Conservation (phyloP, 2,329 filamentous ascomycete species). For the Colletotrichum gigasporum region DNA sequence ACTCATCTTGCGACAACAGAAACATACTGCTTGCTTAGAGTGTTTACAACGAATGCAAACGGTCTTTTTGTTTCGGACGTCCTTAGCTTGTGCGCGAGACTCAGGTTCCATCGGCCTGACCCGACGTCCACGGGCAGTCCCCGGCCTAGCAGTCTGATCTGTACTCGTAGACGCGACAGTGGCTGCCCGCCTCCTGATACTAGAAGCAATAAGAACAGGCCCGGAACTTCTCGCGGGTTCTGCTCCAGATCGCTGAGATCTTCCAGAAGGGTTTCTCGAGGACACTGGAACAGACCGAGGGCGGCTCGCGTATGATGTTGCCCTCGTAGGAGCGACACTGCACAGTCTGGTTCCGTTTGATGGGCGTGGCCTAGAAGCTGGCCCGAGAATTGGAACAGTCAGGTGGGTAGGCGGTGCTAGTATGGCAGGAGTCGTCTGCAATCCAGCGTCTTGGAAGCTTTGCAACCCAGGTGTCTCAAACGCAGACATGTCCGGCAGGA, state of each 20-base stretch:
- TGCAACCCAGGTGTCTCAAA: not conserved
- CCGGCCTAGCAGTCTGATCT: not conserved
- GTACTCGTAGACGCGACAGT: not conserved
- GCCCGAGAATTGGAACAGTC: not conserved
- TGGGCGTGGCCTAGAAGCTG: not conserved
- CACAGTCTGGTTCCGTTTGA: too few species aligned
- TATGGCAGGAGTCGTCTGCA: not conserved
- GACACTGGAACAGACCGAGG: not conserved
- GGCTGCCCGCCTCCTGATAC: not conserved
- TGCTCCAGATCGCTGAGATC: too few species aligned
- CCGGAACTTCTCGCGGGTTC: not conserved
- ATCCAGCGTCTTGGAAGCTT: not conserved
- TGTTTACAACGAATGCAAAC: conserved; percentile 33
- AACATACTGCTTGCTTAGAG: conserved; percentile 18
- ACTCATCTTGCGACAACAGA: too few species aligned
- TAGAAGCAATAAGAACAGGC: conserved; percentile 6
- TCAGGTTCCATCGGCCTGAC: conserved; percentile 21
- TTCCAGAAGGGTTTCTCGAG: too few species aligned
- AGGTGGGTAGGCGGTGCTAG: too few species aligned
- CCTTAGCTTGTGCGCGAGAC: conserved; percentile 22
- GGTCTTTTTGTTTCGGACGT: conserved; percentile 29
- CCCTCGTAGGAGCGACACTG: too few species aligned
- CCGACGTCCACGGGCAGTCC: conserved; percentile 21
- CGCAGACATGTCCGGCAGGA: not conserved
- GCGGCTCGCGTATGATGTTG: not conserved